Conservation (phyloP, 768 basidiomycete species). For the Ramaria sp. region DNA sequence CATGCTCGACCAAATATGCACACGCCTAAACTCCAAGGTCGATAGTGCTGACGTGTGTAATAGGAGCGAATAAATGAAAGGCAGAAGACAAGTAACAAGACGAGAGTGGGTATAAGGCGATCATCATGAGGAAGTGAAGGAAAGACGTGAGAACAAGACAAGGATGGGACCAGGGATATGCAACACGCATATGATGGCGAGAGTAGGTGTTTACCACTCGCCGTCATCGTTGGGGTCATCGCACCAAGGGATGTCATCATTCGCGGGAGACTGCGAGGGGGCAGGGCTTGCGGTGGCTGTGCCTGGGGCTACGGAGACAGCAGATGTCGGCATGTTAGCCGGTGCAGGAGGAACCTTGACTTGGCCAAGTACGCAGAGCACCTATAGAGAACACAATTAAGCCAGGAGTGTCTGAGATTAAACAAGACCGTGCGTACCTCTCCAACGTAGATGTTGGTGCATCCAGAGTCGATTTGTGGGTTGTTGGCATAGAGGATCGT, state of each 20-base stretch:
- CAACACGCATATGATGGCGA: not conserved
- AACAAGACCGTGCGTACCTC: slow-evolving; percentile 37
- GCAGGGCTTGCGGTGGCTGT: slow-evolving; percentile 16
- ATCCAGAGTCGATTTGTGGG: slow-evolving; percentile 50
- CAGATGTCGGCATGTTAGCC: slow-evolving; percentile 13
- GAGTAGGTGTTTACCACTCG: not conserved
- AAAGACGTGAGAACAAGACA: not conserved
- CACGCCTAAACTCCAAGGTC: not conserved
- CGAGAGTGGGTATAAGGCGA: slow-evolving; percentile 1
- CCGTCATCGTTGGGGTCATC: slow-evolving; percentile 28
- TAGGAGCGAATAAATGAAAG: not conserved
- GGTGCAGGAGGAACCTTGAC: slow-evolving; percentile 34
- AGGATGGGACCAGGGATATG: not conserved
- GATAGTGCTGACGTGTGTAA: not conserved
- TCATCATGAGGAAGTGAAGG: not conserved
- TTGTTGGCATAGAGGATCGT: slow-evolving; percentile 57
- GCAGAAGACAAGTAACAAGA: not conserved
- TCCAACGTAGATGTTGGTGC: slow-evolving; percentile 62
- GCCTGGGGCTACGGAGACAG: slow-evolving; percentile 8
- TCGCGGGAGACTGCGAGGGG: slow-evolving; percentile 17
- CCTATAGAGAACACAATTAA: slow-evolving; percentile 21
- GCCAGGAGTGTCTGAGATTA: not conserved
- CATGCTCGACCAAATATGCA: too few relatives aligned
- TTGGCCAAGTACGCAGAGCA: slow-evolving; percentile 37
- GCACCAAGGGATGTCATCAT: slow-evolving; percentile 39